Percentiles rank a stretch among this genome's conserved stretches.
Conservation (phyloP, 2,329 filamentous ascomycete genomes). For the Cladosporium sphaerospermum region DNA sequence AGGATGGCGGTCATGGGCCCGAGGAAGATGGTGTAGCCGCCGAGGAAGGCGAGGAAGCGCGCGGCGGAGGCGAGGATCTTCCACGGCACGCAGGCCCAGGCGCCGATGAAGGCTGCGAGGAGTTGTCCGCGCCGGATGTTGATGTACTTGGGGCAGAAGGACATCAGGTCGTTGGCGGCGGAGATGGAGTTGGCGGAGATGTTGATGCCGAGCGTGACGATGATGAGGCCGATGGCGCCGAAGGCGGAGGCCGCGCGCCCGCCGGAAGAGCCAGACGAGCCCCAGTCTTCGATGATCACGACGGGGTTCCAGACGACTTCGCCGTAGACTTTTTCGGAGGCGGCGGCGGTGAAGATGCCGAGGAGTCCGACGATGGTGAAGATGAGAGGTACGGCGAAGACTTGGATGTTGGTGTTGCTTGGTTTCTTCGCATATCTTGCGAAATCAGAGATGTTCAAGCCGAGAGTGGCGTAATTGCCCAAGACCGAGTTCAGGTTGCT, state of each 20-base stretch:
- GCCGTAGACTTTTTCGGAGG: conserved; percentile 47
- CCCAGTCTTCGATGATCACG: conserved; percentile 32
- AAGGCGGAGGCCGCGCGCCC: conserved; percentile 25
- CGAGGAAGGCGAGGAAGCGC: conserved; percentile 44
- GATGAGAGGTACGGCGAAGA: conserved; percentile 40
- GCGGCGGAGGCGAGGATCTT: conserved; percentile 31
- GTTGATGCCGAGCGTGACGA: conserved; percentile 47
- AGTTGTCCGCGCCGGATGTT: conserved; percentile 36
- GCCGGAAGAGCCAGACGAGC: conserved; percentile 17
- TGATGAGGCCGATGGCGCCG: conserved; percentile 40
- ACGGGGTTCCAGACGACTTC: conserved; percentile 32
- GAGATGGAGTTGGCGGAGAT: conserved; percentile 49
- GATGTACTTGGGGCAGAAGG: conserved; percentile 47
- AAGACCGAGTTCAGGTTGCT: conserved; percentile 24
- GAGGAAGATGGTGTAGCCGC: conserved; percentile 59
- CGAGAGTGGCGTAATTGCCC: conserved; percentile 30
- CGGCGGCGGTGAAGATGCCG: conserved; percentile 54
- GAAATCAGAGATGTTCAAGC: conserved; percentile 31
- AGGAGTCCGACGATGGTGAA: conserved; percentile 45
- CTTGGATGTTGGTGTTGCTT: conserved; percentile 27
- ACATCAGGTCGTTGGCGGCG: conserved; percentile 48
- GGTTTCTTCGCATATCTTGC: conserved; percentile 28
- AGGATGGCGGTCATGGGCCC: conserved; percentile 58
- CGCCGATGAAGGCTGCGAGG: conserved; percentile 32
- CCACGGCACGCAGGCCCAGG: conserved; percentile 35